Percentiles rank a stretch among this genome's conserved stretches.
Evolutionary conservation across 495 filamentous ascomycete genomes (phyloP).

Genomic region (Penicillium herquei): DNA sequence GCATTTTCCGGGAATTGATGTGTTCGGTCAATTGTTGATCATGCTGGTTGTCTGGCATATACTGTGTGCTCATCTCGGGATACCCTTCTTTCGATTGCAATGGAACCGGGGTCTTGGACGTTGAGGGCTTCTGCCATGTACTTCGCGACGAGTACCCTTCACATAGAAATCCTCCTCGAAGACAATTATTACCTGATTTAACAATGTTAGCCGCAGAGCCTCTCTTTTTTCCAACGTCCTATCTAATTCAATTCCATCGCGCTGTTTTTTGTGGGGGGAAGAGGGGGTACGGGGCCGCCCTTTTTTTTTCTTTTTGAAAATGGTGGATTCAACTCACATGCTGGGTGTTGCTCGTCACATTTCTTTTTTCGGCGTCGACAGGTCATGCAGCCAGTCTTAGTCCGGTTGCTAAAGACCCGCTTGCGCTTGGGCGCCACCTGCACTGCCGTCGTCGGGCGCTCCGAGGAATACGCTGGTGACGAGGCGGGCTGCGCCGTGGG

Average conservation of each 20-base stretch:
- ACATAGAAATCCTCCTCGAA: constrained; percentile 87
- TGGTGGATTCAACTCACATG: constrained; percentile 58
- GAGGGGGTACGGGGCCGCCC: neutral
- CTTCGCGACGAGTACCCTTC: constrained; percentile 85
- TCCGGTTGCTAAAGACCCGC: constrained; percentile 90
- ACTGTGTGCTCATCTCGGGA: constrained; percentile 46
- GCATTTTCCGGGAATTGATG: constrained; percentile 37
- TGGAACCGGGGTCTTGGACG: constrained; percentile 63
- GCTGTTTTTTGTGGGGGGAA: neutral
- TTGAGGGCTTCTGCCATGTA: constrained; percentile 68
- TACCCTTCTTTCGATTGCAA: constrained; percentile 83
- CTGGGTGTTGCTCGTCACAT: constrained; percentile 92
- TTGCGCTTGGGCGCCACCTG: constrained; percentile 80
- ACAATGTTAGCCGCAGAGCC: neutral
- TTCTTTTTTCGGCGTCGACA: constrained; percentile 97
- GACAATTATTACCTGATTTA: constrained; percentile 81
- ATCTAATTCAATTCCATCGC: too few relatives aligned
- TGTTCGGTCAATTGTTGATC: constrained; percentile 39
- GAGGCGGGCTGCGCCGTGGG: constrained; percentile 36
- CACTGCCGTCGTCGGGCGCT: constrained; percentile 37
- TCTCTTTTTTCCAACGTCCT: neutral
- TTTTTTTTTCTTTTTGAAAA: too few relatives aligned
- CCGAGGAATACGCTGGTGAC: constrained; percentile 37
- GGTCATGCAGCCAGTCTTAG: constrained; percentile 96
- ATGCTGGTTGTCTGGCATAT: constrained; percentile 49